Conservation (phyloP, 1,284 basidiomycete species). For the Sanghuangporus baumii region DNA sequence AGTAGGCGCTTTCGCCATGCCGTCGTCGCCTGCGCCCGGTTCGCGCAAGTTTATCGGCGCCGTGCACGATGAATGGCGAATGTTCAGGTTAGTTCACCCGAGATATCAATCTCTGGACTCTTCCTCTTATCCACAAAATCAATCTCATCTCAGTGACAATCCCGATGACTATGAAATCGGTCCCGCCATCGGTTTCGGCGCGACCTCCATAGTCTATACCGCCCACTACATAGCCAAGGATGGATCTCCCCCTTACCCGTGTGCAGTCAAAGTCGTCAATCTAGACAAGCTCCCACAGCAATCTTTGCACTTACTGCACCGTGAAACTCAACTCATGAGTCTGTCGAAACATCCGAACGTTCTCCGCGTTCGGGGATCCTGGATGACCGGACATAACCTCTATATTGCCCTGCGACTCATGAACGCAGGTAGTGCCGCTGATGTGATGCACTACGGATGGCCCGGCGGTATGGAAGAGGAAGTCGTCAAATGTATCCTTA, state of each 20-base stretch:
- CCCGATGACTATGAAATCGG: constrained; percentile 69
- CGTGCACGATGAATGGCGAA: constrained; percentile 80
- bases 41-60: constrained; percentile 52
- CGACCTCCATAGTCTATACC: constrained; percentile 81
- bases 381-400: constrained; percentile 80
- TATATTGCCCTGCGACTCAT: constrained; percentile 86
- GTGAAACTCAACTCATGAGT: constrained; percentile 90
- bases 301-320: constrained; percentile 63
- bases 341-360: constrained; percentile 92
- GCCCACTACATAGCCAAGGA: constrained; percentile 54
- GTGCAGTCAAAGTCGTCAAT: constrained; percentile 85
- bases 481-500: constrained; percentile 77
- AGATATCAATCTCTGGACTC: not conserved
- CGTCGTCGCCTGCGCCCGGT: not conserved
- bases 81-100: constrained; percentile 56
- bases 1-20: not conserved
- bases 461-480: constrained; percentile 85
- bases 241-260: constrained; percentile 43
- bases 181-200: constrained; percentile 76
- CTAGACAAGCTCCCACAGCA: constrained; percentile 70
- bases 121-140: not conserved
- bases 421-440: constrained; percentile 82
- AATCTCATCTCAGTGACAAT: constrained; percentile 44
- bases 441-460: constrained; percentile 82
- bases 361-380: constrained; percentile 82